Base-by-base conservation (phyloP, 2,329 filamentous ascomycete genomes). In the Xenosphaeropsis pyriputrescens region DNA sequence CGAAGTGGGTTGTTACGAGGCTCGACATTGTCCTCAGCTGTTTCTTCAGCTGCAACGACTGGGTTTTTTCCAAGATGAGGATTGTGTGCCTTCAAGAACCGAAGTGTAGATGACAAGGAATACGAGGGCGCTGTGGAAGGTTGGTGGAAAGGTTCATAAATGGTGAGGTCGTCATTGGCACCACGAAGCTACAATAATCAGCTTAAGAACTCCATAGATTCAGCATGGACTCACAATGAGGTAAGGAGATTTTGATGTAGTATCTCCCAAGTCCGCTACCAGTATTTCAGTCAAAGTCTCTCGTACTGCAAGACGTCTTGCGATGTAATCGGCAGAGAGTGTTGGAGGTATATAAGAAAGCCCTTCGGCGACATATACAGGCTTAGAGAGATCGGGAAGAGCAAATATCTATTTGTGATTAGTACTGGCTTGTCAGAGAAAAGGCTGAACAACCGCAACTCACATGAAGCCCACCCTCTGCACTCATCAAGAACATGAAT, bases 181-280 rank as follows among this genome's bases (percentile, higher is more conserved):
- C 85, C 85, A 36, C 89, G 82, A 18, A 88, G 63, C 81, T 86
- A 39, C 12, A 17, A 41, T 5, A 35, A 6, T 29, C 16, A 19
- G 33, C 26, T 30, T 17, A 3, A 13, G 13, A 13, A 8, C 5
- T 32, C 3, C 31, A 32, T 3, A 32, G 12, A 8, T 26, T 11
- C 8, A 6, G 17, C 22, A 18, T 15, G 38, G 15, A 57, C 79
- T 61, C 63, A 89, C 83, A 47, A 96, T 78, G 15, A 98, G 64
- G 55, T 93, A 85, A 6, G 89, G 85, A 2, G 71, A 74, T 43
- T 72, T 76, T 16, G 68, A 67, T 8, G 74, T 75, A 4, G 67
- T 60, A 50, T 94, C 85, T 18, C 91, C 91, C 11, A 98, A 68
- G 46, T 96, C 80, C 26, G 86, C 79, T 5, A 95, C 72, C 6